Evolutionary conservation across 1,284 basidiomycete genomes (phyloP).

Genomic region (Sparassis latifolia): DNA sequence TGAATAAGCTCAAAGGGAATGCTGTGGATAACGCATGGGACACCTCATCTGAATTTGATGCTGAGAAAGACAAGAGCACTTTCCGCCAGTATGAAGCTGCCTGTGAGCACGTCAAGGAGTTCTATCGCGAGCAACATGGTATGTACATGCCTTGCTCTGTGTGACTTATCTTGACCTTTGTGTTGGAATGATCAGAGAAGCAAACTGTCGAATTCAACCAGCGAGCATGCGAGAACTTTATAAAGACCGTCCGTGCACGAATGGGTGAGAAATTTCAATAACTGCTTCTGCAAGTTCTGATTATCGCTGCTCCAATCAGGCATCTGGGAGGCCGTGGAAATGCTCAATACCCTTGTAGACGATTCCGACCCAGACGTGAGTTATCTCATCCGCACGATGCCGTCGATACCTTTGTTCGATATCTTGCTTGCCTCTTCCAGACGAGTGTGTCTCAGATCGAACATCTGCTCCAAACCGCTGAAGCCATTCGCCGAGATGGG

Average conservation of each 20-base stretch:
- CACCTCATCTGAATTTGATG: slow-evolving; percentile 60
- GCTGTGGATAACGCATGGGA: slow-evolving; percentile 37
- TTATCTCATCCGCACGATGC: slow-evolving; percentile 21
- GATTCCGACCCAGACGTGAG: slow-evolving; percentile 80
- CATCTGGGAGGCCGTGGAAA: slow-evolving; percentile 89
- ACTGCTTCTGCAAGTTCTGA: slow-evolving; percentile 1
- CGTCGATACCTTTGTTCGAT: slow-evolving; percentile 4
- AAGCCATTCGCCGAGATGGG: slow-evolving; percentile 83
- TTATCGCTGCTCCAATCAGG: slow-evolving; percentile 17
- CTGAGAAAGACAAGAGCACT: slow-evolving; percentile 68
- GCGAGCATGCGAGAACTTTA: slow-evolving; percentile 67
- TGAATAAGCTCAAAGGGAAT: slow-evolving; percentile 57
- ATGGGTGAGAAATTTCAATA: no score
- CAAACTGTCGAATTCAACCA: slow-evolving; percentile 86
- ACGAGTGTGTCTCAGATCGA: slow-evolving; percentile 82
- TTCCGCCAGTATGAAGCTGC: slow-evolving; percentile 76
- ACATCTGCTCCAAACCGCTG: slow-evolving; percentile 87
- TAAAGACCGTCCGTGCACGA: slow-evolving; percentile 53
- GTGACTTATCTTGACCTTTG: neutral
- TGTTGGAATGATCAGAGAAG: slow-evolving; percentile 47
- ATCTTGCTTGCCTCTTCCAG: slow-evolving; percentile 34
- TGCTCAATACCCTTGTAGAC: slow-evolving; percentile 83
- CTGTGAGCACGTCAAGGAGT: slow-evolving; percentile 81
- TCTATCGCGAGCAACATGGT: slow-evolving; percentile 88
- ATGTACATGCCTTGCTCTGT: slow-evolving; percentile 12